Base-by-base conservation (phyloP, 352 stramenopile genomes). In the Phytophthora cryptogea region DNA sequence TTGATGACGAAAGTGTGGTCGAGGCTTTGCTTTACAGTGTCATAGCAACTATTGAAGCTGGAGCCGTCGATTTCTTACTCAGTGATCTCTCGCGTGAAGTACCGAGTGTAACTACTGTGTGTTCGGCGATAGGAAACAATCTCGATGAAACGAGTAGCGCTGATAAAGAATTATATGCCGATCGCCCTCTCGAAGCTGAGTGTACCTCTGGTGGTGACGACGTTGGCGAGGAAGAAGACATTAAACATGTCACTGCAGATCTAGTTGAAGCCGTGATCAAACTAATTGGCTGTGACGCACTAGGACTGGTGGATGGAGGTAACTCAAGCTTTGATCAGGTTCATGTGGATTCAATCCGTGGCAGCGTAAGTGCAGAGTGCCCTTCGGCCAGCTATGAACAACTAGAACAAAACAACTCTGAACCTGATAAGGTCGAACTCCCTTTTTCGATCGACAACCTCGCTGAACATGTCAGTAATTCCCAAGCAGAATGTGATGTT, bases 11-110 rank as follows among this genome's bases (percentile, higher is more conserved):
- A 14, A 65, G 16, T 35, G 33, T 52, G 8, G 32, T 64, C 40
- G 54, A 65, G 52, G 61, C 58, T 9, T 36, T 64, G 32, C 9
- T 60, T 7, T 63, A 67, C 44, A 35, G 53, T 41, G 43, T 67
- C 13, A 36, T 67, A n/a, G 53, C 59, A 6, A 51, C 37, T 9
- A 36, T 63, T 23, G 59, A 67, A 28, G 37, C 44, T 4, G 31
- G 9, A 3, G 53, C 23, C 5, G 52, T 44, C 7, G 13, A 45
- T 51, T 20, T 23, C 36, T 14, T 14, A 6, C 20, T 10, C 3
- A 28, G 5, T 6, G 23, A 50, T 20, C 27, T 27, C 20, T 23
- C 20, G 2, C 28, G 8, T 8, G 5, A 11, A 49, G 11, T 4
- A 14, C 3, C 26, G 0, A 16, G 8, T 2, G 39, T 31, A 1